phyloP scores from a whole-genome alignment of 768 basidiomycete genomes.

The Suillus subalutaceus region DNA sequence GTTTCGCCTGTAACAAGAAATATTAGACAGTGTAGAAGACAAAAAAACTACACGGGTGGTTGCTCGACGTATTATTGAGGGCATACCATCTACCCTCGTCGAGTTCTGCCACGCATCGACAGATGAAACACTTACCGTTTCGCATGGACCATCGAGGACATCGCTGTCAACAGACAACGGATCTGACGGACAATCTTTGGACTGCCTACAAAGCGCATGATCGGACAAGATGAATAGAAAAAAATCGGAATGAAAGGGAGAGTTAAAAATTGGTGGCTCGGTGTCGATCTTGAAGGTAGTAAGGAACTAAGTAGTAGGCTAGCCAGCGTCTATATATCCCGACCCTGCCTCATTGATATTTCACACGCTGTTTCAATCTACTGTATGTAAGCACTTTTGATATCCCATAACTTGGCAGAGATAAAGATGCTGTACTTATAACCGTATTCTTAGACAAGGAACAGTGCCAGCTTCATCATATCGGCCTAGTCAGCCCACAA shows the following conservation, averaged over 20 bases:
- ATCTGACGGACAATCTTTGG: slow-evolving; percentile 22
- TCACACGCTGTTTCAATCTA: neutral
- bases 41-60: neutral
- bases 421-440: slow-evolving; percentile 1
- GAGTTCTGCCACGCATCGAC: neutral
- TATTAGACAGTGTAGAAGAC: neutral
- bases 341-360: neutral
- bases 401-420: neutral
- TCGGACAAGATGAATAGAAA: neutral
- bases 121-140: slow-evolving; percentile 20
- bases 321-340: neutral
- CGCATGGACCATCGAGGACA: slow-evolving; percentile 24
- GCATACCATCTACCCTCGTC: neutral
- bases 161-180: slow-evolving; percentile 16
- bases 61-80: neutral
- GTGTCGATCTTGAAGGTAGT: slow-evolving; percentile 3
- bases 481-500: neutral
- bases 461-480: neutral
- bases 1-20: slow-evolving; percentile 12
- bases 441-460: neutral
- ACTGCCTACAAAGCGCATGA: slow-evolving; percentile 20
- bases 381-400: neutral
- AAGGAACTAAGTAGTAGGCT: neutral
- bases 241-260: slow-evolving; percentile 9
- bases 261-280: slow-evolving; percentile 3